These are phyloP conservation scores for Perilla frutescens DNA, from an alignment of 257 asterid genomes.

Conservation along the genomic window DNA sequence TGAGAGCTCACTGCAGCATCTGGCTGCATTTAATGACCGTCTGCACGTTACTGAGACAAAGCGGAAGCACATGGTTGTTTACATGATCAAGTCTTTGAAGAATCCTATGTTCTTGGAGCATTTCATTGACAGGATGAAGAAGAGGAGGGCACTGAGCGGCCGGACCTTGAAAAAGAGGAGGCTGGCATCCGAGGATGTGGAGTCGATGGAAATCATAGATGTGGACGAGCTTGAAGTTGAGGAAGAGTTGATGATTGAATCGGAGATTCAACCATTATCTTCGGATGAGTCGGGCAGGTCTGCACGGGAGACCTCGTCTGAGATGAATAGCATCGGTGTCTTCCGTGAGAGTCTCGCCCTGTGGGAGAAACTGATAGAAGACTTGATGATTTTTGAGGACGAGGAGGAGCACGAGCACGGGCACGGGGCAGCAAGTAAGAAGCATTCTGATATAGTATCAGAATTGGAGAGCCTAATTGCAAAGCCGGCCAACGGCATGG, in stretches of 20 bases:
- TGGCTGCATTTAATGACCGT: conserved; percentile 54
- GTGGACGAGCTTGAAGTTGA: conserved; percentile 34
- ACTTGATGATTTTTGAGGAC: conserved; percentile 76
- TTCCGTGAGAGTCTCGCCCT: conserved; percentile 63
- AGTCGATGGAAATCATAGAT: conserved; percentile 20
- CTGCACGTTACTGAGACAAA: conserved; percentile 51
- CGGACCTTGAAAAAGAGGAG: conserved; percentile 42
- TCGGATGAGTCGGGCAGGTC: conserved; percentile 51
- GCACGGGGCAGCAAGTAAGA: conserved; percentile 3
- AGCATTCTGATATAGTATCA: conserved; percentile 49
- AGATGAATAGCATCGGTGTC: conserved; percentile 18
- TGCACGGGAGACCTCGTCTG: conserved; percentile 28
- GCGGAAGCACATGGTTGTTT: conserved; percentile 58
- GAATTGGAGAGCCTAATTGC: conserved; percentile 49
- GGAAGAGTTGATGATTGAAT: conserved; percentile 48
- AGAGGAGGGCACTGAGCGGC: conserved; percentile 28
- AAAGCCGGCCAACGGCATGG: conserved; percentile 33
- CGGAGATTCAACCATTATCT: conserved; percentile 50
- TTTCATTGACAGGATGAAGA: conserved; percentile 42
- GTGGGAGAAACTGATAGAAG: conserved; percentile 96
- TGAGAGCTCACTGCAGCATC: conserved; percentile 41
- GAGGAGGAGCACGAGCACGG: conserved; percentile 42
- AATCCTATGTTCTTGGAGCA: conserved; percentile 52
- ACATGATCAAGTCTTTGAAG: conserved; percentile 53
- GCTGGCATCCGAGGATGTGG: conserved; percentile 19